phyloP scores from a whole-genome alignment of 139 green algal genomes.

The Astrephomene gubernaculifera region DNA sequence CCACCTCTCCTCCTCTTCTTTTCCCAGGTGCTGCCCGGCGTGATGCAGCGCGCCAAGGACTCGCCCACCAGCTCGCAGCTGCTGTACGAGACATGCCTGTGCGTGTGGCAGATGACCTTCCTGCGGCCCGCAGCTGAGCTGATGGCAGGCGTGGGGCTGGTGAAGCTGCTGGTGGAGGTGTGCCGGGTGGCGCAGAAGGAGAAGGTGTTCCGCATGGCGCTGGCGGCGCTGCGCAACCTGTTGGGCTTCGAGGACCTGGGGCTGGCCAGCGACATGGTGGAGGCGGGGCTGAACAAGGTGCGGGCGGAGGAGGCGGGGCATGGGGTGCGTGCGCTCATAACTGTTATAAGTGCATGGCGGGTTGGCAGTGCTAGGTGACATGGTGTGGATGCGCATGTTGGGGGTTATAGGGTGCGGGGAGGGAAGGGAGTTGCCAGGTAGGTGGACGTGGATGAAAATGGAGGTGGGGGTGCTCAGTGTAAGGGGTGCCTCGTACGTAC shows the following conservation, averaged over 20 bases:
- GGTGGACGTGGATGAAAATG: too few relatives aligned
- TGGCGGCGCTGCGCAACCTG: conserved; percentile 90
- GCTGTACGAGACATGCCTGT: conserved; percentile 94
- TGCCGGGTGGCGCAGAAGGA: conserved; percentile 88
- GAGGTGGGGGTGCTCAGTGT: too few relatives aligned
- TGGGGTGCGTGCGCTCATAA: too few relatives aligned
- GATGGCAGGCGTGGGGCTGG: conserved; percentile 65
- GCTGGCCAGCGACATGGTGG: conserved; percentile 81
- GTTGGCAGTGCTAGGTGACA: too few relatives aligned
- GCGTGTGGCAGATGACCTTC: conserved; percentile 94
- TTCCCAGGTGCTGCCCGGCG: conserved; percentile 25
- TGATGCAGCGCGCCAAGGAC: conserved; percentile 38
- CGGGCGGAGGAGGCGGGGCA: conserved; percentile 70
- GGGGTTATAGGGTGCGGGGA: too few relatives aligned
- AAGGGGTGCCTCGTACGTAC: too few relatives aligned
- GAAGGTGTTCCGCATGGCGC: conserved; percentile 93
- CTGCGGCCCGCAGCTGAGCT: conserved; percentile 70
- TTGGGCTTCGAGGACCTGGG: conserved; percentile 65
- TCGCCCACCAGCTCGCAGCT: conserved; percentile 83
- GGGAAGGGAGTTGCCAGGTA: too few relatives aligned
- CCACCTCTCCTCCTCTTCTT: too few relatives aligned
- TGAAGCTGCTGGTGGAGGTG: conserved; percentile 88
- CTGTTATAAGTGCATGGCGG: too few relatives aligned
- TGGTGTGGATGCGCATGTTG: too few relatives aligned
- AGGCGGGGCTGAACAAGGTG: conserved; percentile 83